Evolutionary conservation across 2,329 filamentous ascomycete species (phyloP).

Genomic region (Penicillium sp.): DNA sequence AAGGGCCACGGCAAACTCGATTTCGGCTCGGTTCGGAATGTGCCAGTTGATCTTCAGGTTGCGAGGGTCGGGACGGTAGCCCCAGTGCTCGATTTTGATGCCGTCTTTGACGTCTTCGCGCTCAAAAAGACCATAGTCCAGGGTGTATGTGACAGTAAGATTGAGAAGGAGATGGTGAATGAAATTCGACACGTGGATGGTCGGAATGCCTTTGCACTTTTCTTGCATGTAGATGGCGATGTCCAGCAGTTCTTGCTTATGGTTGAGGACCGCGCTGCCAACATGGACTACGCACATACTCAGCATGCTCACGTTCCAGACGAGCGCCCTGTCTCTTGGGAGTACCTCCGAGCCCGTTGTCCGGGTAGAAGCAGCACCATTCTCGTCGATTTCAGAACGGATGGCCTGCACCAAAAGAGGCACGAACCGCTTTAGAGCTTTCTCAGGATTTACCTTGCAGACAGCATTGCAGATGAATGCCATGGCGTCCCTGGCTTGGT

Average conservation of each 20-base stretch:
- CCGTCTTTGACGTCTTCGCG: constrained; percentile 67
- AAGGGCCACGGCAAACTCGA: constrained; percentile 82
- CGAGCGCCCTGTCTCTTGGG: constrained; percentile 83
- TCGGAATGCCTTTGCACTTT: constrained; percentile 87
- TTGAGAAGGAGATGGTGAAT: constrained; percentile 95
- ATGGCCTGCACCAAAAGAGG: constrained; percentile 89
- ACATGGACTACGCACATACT: constrained; percentile 99
- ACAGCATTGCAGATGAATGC: constrained; percentile 96
- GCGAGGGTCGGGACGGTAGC: constrained; percentile 66
- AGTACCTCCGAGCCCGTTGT: constrained; percentile 92
- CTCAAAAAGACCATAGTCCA: constrained; percentile 85
- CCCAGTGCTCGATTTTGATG: constrained; percentile 78
- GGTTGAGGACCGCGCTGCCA: constrained; percentile 80
- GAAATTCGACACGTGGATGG: constrained; percentile 95
- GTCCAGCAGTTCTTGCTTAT: constrained; percentile 82
- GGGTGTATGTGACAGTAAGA: constrained; percentile 87
- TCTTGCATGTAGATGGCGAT: constrained; percentile 96
- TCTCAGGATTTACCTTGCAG: constrained; percentile 92
- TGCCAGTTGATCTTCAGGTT: constrained; percentile 89
- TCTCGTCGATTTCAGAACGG: constrained; percentile 93
- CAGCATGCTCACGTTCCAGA: constrained; percentile 96
- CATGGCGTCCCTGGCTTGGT: constrained; percentile 95
- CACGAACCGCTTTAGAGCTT: constrained; percentile 84
- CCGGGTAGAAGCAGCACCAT: constrained; percentile 89
- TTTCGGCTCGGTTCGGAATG: constrained; percentile 71